A percentile compares a stretch with the other conserved stretches of the same genome.
These are phyloP conservation scores for Epichloe uncinata DNA, from an alignment of 2,329 filamentous ascomycete species.

Conservation along the genomic window DNA sequence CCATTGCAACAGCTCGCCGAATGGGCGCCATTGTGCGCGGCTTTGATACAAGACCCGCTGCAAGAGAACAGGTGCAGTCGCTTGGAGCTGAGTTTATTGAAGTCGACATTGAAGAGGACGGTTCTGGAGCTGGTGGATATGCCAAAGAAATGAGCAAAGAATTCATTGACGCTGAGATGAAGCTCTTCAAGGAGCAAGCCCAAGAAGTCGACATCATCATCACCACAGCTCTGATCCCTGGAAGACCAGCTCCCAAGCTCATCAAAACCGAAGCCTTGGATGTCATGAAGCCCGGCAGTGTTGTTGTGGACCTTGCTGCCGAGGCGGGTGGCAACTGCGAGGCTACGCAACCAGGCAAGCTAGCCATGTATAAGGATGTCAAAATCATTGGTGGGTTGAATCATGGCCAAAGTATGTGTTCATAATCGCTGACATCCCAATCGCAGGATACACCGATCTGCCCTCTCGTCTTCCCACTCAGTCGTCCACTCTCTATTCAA, in stretches of 20 bases:
- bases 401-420: not conserved
- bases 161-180: slow-evolving; percentile 88
- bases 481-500: slow-evolving; percentile 80
- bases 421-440: not conserved
- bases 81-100: slow-evolving; percentile 84
- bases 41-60: slow-evolving; percentile 82
- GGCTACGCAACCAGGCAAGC: slow-evolving; percentile 59
- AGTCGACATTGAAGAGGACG: slow-evolving; percentile 73
- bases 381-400: slow-evolving; percentile 60
- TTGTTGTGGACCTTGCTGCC: slow-evolving; percentile 77
- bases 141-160: slow-evolving; percentile 92
- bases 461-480: slow-evolving; percentile 79
- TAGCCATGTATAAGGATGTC: slow-evolving; percentile 60
- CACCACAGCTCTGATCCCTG: slow-evolving; percentile 83
- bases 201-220: slow-evolving; percentile 85
- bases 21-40: slow-evolving; percentile 83
- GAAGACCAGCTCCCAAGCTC: slow-evolving; percentile 67
- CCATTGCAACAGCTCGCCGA: slow-evolving; percentile 73
- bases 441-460: slow-evolving; percentile 65
- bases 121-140: slow-evolving; percentile 73
- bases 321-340: slow-evolving; percentile 85
- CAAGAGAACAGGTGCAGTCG: slow-evolving; percentile 79
- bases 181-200: slow-evolving; percentile 76
- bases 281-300: slow-evolving; percentile 81
- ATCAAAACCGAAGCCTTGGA: slow-evolving; percentile 70